Evolutionary conservation across 345 rosid genomes (phyloP), one percentile per base, ranked within the genome.

Genomic region (Psidium guajava): DNA sequence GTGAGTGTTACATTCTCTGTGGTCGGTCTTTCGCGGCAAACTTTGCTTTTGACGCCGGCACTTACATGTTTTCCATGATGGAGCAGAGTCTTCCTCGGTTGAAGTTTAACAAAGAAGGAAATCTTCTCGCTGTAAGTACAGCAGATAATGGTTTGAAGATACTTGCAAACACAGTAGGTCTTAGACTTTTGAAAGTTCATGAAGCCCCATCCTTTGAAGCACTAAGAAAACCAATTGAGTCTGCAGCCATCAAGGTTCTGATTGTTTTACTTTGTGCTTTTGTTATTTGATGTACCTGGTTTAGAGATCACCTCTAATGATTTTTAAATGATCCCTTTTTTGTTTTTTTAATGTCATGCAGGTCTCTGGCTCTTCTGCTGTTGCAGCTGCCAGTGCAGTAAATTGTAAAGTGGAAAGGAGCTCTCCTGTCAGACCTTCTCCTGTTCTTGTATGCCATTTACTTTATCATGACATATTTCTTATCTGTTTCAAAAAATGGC

Each of bases 141-240:
- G 95, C 94, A 58, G 98, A 96, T 90, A 91, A 92, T 86, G 99
- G 99, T 83, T 94, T 96, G 87, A 96, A 96, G 92, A 95, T 96
- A 88, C 95, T 96, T 82, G 95, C 95, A 74, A 96, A 94, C 87
- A 54, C 94, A 73, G 90, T 87, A 56, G 99, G 99, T 54, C 91
- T 89, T 77, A 92, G 92, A 89, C 91, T 92, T 84, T 77, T 96
- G 86, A 90, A 95, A 91, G 88, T 89, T 87, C 84, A 88, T 61
- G 98, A 93, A 87, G 87, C 90, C 58, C 88, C 94, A 81, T 81
- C 93, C 84, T 95, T 92, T 88, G 98, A 94, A 90, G 92, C 92
- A 54, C 82, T 88, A 88, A 91, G 95, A 89, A 87, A 87, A 13
- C 96, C 98, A 58, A 89, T 93, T 47, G 96, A 93, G 87, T 87